Evolutionary conservation across 73 alveolate species (phyloP).

Genomic region (Effrenium voratum): DNA sequence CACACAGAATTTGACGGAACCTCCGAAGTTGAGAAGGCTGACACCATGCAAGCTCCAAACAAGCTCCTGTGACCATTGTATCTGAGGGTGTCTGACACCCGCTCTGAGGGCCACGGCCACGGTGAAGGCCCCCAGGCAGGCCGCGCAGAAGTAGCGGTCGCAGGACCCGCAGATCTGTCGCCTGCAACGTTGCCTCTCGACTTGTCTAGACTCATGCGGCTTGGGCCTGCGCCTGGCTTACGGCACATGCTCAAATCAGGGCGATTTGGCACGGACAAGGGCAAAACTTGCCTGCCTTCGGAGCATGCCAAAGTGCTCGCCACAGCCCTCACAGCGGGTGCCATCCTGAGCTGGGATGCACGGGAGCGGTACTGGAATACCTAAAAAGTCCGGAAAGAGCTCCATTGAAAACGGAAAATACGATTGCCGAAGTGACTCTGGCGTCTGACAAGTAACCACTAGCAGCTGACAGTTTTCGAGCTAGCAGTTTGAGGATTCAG

Average conservation of each 20-base stretch:
- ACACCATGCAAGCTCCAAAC: not conserved
- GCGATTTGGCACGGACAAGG: not conserved
- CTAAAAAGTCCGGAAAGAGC: too few species aligned
- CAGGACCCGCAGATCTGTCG: slow-evolving; percentile 83
- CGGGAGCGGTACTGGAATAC: too few species aligned
- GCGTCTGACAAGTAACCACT: too few species aligned
- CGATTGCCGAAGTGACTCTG: too few species aligned
- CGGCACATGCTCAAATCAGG: not conserved
- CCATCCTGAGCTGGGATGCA: slow-evolving; percentile 68
- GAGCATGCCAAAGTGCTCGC: slow-evolving; percentile 59
- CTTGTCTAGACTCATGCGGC: not conserved
- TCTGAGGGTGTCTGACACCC: not conserved
- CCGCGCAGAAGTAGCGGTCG: slow-evolving; percentile 72
- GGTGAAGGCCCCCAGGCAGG: slow-evolving; percentile 78
- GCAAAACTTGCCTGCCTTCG: slow-evolving; percentile 5
- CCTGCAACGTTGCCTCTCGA: too few species aligned
- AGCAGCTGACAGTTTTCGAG: too few species aligned
- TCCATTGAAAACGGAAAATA: too few species aligned
- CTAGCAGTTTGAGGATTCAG: too few species aligned
- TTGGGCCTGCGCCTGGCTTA: too few species aligned
- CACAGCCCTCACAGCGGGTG: slow-evolving; percentile 81
- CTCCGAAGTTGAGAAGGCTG: too few species aligned
- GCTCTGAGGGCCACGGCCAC: not conserved
- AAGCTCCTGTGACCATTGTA: not conserved
- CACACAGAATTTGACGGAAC: too few species aligned